Evolutionary conservation across 2,329 filamentous ascomycete genomes (phyloP).

Genomic region (Claviceps quebecensis): DNA sequence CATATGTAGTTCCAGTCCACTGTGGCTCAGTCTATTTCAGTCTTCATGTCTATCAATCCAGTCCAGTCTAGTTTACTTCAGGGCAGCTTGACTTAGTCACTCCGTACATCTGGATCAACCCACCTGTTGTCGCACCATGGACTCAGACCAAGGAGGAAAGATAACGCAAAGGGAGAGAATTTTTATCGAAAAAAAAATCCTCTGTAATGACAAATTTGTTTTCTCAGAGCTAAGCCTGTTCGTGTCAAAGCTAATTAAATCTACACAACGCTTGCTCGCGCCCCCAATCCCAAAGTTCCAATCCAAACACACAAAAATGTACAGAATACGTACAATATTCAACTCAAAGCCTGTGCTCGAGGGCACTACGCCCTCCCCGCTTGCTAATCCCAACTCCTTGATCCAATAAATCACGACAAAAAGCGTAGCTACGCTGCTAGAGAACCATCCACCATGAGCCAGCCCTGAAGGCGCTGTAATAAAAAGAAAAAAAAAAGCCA

Average conservation of each 20-base stretch:
- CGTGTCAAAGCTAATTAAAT: not conserved
- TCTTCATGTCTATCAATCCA: too few species aligned
- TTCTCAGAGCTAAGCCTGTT: too few species aligned
- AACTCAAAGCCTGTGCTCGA: not conserved
- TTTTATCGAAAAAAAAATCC: too few species aligned
- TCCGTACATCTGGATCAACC: too few species aligned
- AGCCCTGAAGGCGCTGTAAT: not conserved
- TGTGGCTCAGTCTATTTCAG: too few species aligned
- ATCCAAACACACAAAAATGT: constrained; percentile 4
- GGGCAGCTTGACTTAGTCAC: too few species aligned
- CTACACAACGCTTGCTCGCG: not conserved
- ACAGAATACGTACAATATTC: not conserved
- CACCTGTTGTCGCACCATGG: too few species aligned
- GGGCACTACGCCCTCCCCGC: not conserved
- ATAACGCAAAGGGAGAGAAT: too few species aligned
- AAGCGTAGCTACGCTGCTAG: not conserved
- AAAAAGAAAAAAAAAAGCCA: not conserved
- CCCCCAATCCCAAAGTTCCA: not conserved
- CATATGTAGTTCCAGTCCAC: too few species aligned
- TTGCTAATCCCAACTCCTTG: constrained; percentile 4
- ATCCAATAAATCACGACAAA: constrained; percentile 3
- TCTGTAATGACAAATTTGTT: too few species aligned
- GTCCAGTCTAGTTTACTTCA: too few species aligned
- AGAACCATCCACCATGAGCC: not conserved
- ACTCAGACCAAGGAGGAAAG: too few species aligned